These are phyloP conservation scores for Iris macrosiphon DNA, from an alignment of 106 monocot genomes.

Conservation along the genomic window DNA sequence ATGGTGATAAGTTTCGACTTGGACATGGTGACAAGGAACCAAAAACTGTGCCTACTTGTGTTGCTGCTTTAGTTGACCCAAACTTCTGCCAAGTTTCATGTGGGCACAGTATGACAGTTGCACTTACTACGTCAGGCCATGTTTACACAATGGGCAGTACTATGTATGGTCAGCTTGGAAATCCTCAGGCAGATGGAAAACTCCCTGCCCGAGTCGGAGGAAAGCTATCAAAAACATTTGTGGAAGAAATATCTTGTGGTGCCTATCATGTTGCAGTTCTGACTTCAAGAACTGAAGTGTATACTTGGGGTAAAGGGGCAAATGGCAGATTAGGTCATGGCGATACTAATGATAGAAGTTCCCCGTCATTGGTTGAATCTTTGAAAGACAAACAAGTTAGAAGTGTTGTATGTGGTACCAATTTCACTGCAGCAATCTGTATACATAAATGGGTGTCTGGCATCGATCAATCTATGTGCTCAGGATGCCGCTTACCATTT, in stretches of 20 bases:
- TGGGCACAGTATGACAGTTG: constrained; percentile 59
- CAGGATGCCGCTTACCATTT: constrained; percentile 87
- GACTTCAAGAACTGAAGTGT: constrained; percentile 83
- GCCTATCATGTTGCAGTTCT: constrained; percentile 78
- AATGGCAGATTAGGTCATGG: constrained; percentile 77
- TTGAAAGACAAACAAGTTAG: constrained; percentile 80
- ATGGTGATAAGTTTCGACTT: constrained; percentile 59
- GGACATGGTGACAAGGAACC: constrained; percentile 67
- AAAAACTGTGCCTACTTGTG: constrained; percentile 57
- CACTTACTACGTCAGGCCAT: constrained; percentile 53
- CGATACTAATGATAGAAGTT: constrained; percentile 56
- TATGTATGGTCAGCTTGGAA: constrained; percentile 72
- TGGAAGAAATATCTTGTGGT: constrained; percentile 70
- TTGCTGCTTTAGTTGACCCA: constrained; percentile 52
- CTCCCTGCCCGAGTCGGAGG: constrained; percentile 51
- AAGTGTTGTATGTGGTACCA: constrained; percentile 63
- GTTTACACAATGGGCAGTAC: constrained; percentile 65
- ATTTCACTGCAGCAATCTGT: constrained; percentile 78
- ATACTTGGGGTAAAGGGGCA: constrained; percentile 89
- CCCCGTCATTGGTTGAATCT: constrained; percentile 64
- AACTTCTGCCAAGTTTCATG: constrained; percentile 68
- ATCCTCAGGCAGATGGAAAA: constrained; percentile 52
- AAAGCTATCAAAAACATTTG: constrained; percentile 45
- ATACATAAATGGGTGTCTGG: constrained; percentile 81
- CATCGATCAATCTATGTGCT: constrained; percentile 92